Evolutionary conservation across 768 basidiomycete genomes (phyloP), one percentile per base, ranked within the genome.

Genomic region (Dioszegia crocea): DNA sequence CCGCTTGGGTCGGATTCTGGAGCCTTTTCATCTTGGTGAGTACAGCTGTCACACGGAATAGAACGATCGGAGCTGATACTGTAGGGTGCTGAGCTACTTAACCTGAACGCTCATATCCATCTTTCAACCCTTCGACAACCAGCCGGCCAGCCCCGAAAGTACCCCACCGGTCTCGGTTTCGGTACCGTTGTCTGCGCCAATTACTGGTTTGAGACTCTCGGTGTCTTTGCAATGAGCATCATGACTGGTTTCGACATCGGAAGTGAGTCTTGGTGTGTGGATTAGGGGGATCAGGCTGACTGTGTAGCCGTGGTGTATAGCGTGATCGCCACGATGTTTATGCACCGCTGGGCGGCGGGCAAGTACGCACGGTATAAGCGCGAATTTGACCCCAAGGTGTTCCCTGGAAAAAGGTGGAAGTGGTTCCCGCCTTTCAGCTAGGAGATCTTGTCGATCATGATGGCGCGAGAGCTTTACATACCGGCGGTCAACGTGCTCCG

Each of bases 81-180:
- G n/a, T 40, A 57, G 24, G 41, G 54, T 3, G 44, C 54, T 39
- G 84, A 98, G 76, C 72, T 90, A 16, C 91, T 89, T 19, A 99
- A 99, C 79, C 76, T 93, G 27, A 78, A 81, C 57, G 86, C 87
- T 4, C 96, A 99, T 73, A 68, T 92, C 57, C 89, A 84, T 14
- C 82, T 97, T 19, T 87, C 91, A 48, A 80, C 82, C 39, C 84
- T 99, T 44, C 88, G 96, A 21, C 59, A 59, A 21, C 91, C 94
- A 0, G 79, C 83, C 23, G 90, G 89, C 16, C 85, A 84, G 59
- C 83, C 82, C 56, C 87, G 94, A 47, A 86, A 83, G n/a, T 87
- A 96, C 65, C 96, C 96, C 0, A 78, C 81, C n/a, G 94, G 96
- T 24, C 94, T 91, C 64, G 93, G 92, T 5, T 99, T 97, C 79